These are phyloP conservation scores for Corymbia maculata DNA, from an alignment of 345 rosid genomes.

Conservation along the genomic window DNA sequence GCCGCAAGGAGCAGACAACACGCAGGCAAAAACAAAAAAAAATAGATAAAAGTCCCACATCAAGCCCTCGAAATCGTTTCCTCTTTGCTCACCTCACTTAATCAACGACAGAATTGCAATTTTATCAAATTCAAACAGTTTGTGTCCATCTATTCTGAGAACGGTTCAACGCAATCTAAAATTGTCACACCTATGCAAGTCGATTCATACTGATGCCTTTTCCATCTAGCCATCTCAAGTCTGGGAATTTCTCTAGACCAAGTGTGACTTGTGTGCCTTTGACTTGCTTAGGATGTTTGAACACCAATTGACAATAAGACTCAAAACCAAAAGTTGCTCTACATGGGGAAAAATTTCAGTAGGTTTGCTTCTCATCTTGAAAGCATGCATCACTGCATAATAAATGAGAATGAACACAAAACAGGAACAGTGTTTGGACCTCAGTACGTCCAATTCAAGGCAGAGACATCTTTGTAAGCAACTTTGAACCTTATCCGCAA, in stretches of 20 bases:
- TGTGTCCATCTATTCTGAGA: not conserved
- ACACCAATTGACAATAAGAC: not conserved
- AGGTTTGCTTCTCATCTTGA: not conserved
- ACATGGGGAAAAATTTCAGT: not conserved
- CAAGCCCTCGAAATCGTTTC: not conserved
- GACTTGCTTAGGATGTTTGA: not conserved
- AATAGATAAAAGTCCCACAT: not conserved
- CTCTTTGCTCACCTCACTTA: not conserved
- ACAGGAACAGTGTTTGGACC: not conserved
- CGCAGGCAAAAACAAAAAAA: too few relatives aligned
- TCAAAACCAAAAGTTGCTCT: not conserved
- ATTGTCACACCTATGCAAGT: not conserved
- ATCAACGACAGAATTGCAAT: too few relatives aligned
- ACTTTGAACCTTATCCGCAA: not conserved
- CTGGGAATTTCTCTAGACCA: not conserved
- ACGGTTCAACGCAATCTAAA: not conserved
- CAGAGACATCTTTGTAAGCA: not conserved
- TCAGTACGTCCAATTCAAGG: not conserved
- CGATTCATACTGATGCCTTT: not conserved
- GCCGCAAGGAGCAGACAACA: too few relatives aligned
- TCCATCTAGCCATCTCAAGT: not conserved
- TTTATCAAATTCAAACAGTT: too few relatives aligned
- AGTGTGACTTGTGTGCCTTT: not conserved
- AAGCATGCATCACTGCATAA: not conserved
- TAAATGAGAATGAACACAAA: not conserved